phyloP scores from a whole-genome alignment of 2,329 filamentous ascomycete species.

The Chalaropsis thielavioides region DNA sequence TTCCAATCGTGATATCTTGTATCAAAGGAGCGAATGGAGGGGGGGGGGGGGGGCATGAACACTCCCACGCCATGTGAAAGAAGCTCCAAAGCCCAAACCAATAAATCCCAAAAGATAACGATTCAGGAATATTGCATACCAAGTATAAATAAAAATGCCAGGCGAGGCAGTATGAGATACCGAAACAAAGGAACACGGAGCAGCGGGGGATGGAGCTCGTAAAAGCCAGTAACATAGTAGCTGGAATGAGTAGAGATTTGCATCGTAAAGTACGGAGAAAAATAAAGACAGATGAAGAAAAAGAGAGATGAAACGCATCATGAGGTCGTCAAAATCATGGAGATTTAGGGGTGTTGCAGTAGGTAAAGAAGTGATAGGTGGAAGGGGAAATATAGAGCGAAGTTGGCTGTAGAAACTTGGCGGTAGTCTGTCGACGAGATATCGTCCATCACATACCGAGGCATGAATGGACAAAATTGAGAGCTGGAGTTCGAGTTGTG shows the following conservation, averaged over 20 bases:
- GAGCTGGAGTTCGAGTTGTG: background rate
- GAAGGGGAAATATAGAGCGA: background rate
- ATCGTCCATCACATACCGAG: background rate
- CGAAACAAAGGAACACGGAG: background rate
- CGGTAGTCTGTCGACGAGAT: background rate
- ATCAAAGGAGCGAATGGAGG: background rate
- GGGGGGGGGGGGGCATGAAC: background rate
- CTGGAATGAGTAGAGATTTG: constrained; percentile 13
- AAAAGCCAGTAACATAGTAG: background rate
- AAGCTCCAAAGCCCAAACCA: background rate
- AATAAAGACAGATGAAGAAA: constrained; percentile 2
- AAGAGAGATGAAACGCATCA: constrained; percentile 4
- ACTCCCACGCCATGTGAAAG: background rate
- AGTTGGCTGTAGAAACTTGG: background rate
- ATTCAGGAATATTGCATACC: constrained; percentile 1
- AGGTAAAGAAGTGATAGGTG: background rate
- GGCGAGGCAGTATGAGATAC: constrained; percentile 1
- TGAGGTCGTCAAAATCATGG: constrained; percentile 1
- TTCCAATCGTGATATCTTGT: background rate
- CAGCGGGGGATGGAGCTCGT: background rate
- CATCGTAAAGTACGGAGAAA: constrained; percentile 5
- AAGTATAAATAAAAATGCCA: background rate
- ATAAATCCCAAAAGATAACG: background rate
- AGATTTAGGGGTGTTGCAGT: background rate
- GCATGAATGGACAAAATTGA: background rate